Evolutionary conservation across 2,329 filamentous ascomycete species (phyloP).

Genomic region (Aspergillus caelatus): DNA sequence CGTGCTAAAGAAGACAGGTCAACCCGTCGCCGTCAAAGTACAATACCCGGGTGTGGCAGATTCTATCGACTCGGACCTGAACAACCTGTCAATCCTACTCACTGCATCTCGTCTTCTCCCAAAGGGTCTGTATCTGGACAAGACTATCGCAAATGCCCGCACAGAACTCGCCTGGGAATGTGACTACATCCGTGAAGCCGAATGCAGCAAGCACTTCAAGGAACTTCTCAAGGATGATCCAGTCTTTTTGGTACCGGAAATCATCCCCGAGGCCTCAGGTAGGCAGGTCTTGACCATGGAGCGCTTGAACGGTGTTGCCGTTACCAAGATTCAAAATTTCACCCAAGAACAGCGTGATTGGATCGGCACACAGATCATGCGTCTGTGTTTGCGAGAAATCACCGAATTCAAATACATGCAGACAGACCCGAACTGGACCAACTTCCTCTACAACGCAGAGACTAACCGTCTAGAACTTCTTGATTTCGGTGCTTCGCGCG

Average conservation of each 20-base stretch:
- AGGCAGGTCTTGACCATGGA: constrained; percentile 91
- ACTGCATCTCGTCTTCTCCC: constrained; percentile 88
- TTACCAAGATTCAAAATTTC: constrained; percentile 77
- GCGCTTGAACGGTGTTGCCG: constrained; percentile 81
- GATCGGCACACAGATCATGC: constrained; percentile 92
- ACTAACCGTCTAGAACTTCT: constrained; percentile 80
- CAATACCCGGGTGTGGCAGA: constrained; percentile 96
- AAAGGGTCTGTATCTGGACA: constrained; percentile 90
- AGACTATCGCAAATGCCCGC: constrained; percentile 94
- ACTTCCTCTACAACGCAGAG: constrained; percentile 84
- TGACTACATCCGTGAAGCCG: constrained; percentile 87
- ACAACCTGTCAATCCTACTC: constrained; percentile 87
- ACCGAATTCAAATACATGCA: constrained; percentile 98
- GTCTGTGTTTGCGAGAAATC: constrained; percentile 89
- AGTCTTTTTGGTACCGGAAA: constrained; percentile 76
- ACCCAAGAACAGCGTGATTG: constrained; percentile 86
- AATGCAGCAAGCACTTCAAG: constrained; percentile 75
- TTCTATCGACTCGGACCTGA: constrained; percentile 95
- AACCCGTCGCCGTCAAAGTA: constrained; percentile 88
- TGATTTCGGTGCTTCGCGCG: constrained; percentile 91
- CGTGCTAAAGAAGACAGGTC: constrained; percentile 71
- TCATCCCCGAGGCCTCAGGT: constrained; percentile 78
- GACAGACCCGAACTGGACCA: constrained; percentile 99
- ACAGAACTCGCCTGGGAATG: constrained; percentile 95
- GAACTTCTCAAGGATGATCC: constrained; percentile 76